Evolutionary conservation across 2,329 filamentous ascomycete species (phyloP), one percentile per base, ranked within the genome.

Genomic region (Exophiala spinifera): DNA sequence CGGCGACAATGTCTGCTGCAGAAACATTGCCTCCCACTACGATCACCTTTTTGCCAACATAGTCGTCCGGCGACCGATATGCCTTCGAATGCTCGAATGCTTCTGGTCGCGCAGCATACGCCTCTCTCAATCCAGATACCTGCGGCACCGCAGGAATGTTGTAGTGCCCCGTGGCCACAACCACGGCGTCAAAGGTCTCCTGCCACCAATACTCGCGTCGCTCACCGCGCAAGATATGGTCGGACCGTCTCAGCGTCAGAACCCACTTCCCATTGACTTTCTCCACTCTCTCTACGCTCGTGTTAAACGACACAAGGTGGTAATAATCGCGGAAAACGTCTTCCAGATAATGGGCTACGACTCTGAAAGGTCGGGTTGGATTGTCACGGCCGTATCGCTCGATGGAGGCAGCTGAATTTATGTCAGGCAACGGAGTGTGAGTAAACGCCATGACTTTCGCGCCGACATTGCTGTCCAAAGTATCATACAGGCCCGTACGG

Each of bases 121-220:
- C n/a, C 21, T 73, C 72, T 6, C 65, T 61, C n/a, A 78, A 49
- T 0, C 75, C 75, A 0, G 67, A 60, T n/a, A 77, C 74, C 0
- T 64, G 59, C 1, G 75, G 75, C 1, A 77, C 64, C 60, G 64
- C 68, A 0, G 73, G 73, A 1, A 76, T 63, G 36, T 67, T 68
- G 53, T 74, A 76, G 55, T 76, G 73, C 0, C 74, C 74, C 0
- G 64, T 69, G 0, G 74, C 74, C 31, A 75, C 70, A 13, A 76
- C 63, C 0, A 76, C 50, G 0, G 72, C 73, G 57, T 76, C 73
- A 19, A 74, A 75, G 0, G 55, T 59, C 56, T 76, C 69, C 19
- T 65, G 56, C 72, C 70, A 72, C 71, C 70, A 72, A 59, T 67
- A 34, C 20, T 55, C 7, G 2, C 7, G 50, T 11, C 63, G 46